Evolutionary conservation across 257 asterid genomes (phyloP), one percentile per base, ranked within the genome.

Genomic region (Nicotiana sylvestris): DNA sequence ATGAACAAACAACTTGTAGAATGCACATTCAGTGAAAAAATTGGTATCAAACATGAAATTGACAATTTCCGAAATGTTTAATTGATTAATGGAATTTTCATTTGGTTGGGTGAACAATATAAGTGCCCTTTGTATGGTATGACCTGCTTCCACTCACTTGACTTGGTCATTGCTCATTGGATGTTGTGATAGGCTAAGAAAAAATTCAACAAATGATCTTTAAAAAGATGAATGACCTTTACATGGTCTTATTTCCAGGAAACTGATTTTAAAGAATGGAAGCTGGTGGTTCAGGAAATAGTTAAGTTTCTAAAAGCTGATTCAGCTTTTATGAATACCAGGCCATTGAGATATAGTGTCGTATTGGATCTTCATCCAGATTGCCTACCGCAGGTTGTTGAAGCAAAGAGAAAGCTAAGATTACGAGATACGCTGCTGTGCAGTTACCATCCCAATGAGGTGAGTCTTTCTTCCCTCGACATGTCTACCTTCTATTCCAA

Each of bases 221-320:
- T 46, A 58, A 37, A 72, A 21, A 25, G 80, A 77, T 81, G 83
- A 84, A 81, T 89, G 81, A 80, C 81, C 15, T 80, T 18, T 70
- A 27, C 33, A 74, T 86, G 87, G 30, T 86, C 83, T 86, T 91
- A 81, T 89, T 86, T 90, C 87, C 98, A 96, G 98, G 99, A 96
- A 81, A 92, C 92, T 81, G 99, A 96, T 87, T 96, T 92, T 85
- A 96, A 88, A 90, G 99, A 96, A 82, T 96, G 99, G 99, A 96
- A 96, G 93, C 90, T 96, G 86, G 98, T 94, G 87, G 91, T 94
- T 88, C 98, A 96, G 88, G 99, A 96, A 88, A 94, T 94, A 83
- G 97, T 88, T 84, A 93, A 92, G 89, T 96, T 96, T 91, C 95
- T 94, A 85, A 96, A 94, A 91, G 98, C 93, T 86, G 98, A 96